Percentiles rank a stretch among this genome's conserved stretches.
phyloP scores from a whole-genome alignment of 208 protist species.

The Borovskyia barvae region DNA sequence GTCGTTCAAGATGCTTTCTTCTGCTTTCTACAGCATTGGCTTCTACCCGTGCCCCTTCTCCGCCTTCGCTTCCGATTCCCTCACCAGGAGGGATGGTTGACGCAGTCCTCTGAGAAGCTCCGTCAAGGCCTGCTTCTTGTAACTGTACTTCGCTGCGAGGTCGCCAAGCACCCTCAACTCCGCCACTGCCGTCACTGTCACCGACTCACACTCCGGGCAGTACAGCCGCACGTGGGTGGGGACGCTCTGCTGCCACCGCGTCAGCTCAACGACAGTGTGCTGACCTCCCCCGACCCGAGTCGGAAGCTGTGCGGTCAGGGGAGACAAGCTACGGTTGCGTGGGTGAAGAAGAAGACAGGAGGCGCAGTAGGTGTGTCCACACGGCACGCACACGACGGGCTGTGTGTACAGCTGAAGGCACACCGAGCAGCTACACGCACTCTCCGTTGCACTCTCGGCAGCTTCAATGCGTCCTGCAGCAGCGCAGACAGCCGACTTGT shows the following conservation, averaged over 20 bases:
- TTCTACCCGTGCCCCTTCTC: too few relatives aligned
- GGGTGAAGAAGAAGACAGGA: conserved; percentile 52
- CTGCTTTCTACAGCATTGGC: too few relatives aligned
- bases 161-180: conserved; percentile 6
- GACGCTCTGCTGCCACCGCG: conserved; percentile 4
- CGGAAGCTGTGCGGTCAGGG: too few relatives aligned
- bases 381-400: conserved; percentile 80
- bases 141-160: conserved; percentile 9
- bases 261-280: conserved; percentile 16
- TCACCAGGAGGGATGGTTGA: too few relatives aligned
- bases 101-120: conserved; percentile 3
- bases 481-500: conserved; percentile 23
- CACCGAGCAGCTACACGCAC: conserved; percentile 58
- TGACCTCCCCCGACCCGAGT: too few relatives aligned
- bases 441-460: conserved; percentile 79
- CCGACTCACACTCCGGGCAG: conserved; percentile 41
- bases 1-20: too few relatives aligned
- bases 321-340: conserved; percentile 32
- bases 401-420: conserved; percentile 62
- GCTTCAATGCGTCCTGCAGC: conserved; percentile 56
- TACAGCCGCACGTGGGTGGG: conserved; percentile 8
- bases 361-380: conserved; percentile 83
- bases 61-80: too few relatives aligned
- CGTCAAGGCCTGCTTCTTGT: conserved; percentile 1
- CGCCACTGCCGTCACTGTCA: conserved; percentile 11